These are phyloP conservation scores for Poa annua DNA, from an alignment of 176 grass and related monocot species.

Conservation along the genomic window DNA sequence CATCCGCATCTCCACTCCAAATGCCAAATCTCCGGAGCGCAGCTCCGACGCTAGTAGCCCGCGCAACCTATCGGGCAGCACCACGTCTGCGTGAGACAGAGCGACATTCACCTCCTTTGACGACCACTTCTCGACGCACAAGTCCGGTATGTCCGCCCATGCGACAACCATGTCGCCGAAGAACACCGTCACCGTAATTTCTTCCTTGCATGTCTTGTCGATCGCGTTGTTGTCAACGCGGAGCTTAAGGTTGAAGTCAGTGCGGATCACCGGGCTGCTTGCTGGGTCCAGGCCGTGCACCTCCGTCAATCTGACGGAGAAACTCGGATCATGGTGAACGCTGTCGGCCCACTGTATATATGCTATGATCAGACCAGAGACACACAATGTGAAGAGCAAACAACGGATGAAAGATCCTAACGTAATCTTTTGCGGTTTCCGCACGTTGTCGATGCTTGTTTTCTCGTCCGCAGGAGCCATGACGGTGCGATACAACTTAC, in stretches of 20 bases:
- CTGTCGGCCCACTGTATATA: background rate
- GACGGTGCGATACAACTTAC: background rate
- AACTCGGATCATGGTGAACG: background rate
- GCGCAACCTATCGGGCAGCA: background rate
- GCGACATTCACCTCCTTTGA: background rate
- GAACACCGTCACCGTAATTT: constrained; percentile 12
- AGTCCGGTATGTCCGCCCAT: background rate
- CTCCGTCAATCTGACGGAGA: background rate
- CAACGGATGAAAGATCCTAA: background rate
- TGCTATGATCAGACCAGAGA: background rate
- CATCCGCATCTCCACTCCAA: background rate
- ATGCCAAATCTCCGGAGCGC: background rate
- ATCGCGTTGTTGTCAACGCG: background rate
- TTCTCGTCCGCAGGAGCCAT: background rate
- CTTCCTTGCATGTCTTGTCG: background rate
- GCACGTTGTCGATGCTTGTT: background rate
- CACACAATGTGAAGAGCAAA: background rate
- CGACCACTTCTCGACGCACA: background rate
- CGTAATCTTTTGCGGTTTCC: background rate
- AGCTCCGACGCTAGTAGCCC: background rate
- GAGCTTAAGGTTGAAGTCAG: background rate
- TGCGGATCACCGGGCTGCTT: background rate
- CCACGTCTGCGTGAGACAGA: background rate
- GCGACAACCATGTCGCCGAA: constrained; percentile 5
- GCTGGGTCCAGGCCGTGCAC: background rate